Evolutionary conservation across 441 rosid genomes (phyloP), one percentile per base, ranked within the genome.

Genomic region (Jatropha podagrica): DNA sequence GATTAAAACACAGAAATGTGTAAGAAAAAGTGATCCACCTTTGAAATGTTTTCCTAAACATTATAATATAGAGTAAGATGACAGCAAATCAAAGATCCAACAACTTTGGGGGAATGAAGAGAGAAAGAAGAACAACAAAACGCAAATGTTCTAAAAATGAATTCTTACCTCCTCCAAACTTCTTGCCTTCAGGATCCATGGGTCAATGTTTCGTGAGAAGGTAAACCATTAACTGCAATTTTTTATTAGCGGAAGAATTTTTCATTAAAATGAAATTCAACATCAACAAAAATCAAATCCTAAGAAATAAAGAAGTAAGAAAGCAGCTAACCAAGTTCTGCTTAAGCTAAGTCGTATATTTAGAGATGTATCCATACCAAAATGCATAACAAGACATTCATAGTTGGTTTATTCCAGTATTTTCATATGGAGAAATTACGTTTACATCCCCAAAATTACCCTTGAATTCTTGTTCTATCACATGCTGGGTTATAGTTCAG

Each of bases 101-200:
- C 32, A n/a, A 63, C 38, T 46, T 7, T 15, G 17, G 0, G 17
- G 18, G 5, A 32, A 32, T 32, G 32, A 32, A 65, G 38, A 17
- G 59, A 17, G 49, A 26, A 20, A 6, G 41, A 37, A 18, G 52
- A 0, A 63, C 18, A n/a, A 58, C 5, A 51, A 65, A 52, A 55
- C 37, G 54, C 55, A 69, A 65, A 49, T 8, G n/a, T 40, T 75
- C 46, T 40, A 18, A 61, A 48, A 68, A 68, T 56, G 23, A 67
- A 63, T 48, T 68, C 74, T 77, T 79, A 88, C 94, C 94, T 80
- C 80, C 76, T 82, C 92, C 94, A 79, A 87, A 90, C 51, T 83
- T 90, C 76, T 87, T 88, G 82, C 81, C 83, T 81, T 88, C 92
- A 58, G 80, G 73, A 82, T 90, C 92, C 94, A 90, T 90, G 74